A percentile compares a stretch with the other conserved stretches of the same genome.
Evolutionary conservation across 2,329 filamentous ascomycete genomes (phyloP).

Genomic region (Hypocreales sp.): DNA sequence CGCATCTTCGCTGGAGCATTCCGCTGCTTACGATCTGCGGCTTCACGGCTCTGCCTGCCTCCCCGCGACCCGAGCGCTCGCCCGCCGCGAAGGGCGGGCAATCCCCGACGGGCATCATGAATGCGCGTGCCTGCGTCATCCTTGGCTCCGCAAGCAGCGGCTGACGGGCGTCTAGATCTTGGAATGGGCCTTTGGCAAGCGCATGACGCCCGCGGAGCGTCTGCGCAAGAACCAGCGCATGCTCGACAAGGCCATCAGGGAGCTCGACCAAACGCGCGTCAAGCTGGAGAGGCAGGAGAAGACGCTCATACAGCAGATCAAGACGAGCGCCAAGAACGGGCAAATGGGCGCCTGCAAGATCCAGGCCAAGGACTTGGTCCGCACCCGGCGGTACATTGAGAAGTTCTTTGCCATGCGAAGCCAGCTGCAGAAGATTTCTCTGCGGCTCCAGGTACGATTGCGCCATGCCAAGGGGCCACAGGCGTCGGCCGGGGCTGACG

Average conservation of each 20-base stretch:
- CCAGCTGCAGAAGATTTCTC: slow-evolving; percentile 86
- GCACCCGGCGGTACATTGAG: slow-evolving; percentile 85
- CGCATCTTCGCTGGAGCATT: too few relatives aligned
- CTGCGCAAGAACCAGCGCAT: slow-evolving; percentile 89
- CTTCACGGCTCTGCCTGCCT: too few relatives aligned
- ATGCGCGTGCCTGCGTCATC: slow-evolving; percentile 25
- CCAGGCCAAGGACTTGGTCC: slow-evolving; percentile 90
- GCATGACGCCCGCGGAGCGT: slow-evolving; percentile 90
- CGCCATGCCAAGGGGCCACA: not conserved
- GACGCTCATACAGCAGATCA: slow-evolving; percentile 89
- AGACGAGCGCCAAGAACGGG: slow-evolving; percentile 94
- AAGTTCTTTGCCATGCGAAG: slow-evolving; percentile 99
- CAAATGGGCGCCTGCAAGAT: slow-evolving; percentile 99
- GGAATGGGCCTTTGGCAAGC: slow-evolving; percentile 98
- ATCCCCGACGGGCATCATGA: slow-evolving; percentile 34
- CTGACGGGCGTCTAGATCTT: slow-evolving; percentile 49
- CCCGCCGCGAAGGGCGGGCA: too few relatives aligned
- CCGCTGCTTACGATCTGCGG: too few relatives aligned
- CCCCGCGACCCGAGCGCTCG: too few relatives aligned
- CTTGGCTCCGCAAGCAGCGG: slow-evolving; percentile 3
- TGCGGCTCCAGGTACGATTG: slow-evolving; percentile 67
- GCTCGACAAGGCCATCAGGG: slow-evolving; percentile 91
- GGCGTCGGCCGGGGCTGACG: slow-evolving; percentile 4
- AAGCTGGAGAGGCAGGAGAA: slow-evolving; percentile 99
- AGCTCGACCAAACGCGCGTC: slow-evolving; percentile 84